Percentiles rank a stretch among this genome's conserved stretches.
phyloP scores from a whole-genome alignment of 108 stramenopile species.

The Craspedostauros australis region DNA sequence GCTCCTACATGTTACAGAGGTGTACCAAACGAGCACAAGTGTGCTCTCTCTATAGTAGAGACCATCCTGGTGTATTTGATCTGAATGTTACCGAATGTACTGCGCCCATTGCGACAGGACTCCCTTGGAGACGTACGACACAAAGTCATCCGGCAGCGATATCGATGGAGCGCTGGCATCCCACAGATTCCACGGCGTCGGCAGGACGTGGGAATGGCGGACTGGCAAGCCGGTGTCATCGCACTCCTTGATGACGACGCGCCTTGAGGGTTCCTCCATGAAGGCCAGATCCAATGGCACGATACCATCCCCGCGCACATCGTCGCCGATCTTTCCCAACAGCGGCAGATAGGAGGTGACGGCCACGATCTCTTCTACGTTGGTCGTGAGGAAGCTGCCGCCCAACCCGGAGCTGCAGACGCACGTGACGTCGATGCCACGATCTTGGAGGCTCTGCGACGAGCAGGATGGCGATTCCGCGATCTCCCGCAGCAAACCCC shows the following conservation, averaged over 20 bases:
- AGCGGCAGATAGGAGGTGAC: constrained; percentile 65
- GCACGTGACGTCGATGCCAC: constrained; percentile 57
- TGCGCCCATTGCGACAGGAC: constrained; percentile 56
- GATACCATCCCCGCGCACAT: constrained; percentile 63
- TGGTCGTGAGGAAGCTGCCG: constrained; percentile 40
- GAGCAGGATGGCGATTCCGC: constrained; percentile 37
- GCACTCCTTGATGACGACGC: constrained; percentile 51
- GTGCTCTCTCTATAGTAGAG: too few species aligned
- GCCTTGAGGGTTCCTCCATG: constrained; percentile 54
- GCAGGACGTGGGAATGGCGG: constrained; percentile 68
- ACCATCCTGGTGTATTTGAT: too few species aligned
- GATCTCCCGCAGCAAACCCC: constrained; percentile 61
- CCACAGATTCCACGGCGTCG: constrained; percentile 72
- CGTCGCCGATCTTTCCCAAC: constrained; percentile 25
- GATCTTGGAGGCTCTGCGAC: constrained; percentile 31
- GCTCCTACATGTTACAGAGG: too few species aligned
- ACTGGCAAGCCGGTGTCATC: constrained; percentile 34
- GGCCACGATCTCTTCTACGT: constrained; percentile 63
- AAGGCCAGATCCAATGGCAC: constrained; percentile 64
- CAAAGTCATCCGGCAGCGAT: constrained; percentile 39
- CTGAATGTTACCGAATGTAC: constrained; percentile 42
- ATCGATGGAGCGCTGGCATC: constrained; percentile 59
- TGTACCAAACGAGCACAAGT: too few species aligned
- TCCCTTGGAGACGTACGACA: constrained; percentile 51
- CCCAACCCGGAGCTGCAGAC: constrained; percentile 42